Conservation (phyloP, 2,329 filamentous ascomycete genomes). For the Cladosporium austrohemisphaericum region DNA sequence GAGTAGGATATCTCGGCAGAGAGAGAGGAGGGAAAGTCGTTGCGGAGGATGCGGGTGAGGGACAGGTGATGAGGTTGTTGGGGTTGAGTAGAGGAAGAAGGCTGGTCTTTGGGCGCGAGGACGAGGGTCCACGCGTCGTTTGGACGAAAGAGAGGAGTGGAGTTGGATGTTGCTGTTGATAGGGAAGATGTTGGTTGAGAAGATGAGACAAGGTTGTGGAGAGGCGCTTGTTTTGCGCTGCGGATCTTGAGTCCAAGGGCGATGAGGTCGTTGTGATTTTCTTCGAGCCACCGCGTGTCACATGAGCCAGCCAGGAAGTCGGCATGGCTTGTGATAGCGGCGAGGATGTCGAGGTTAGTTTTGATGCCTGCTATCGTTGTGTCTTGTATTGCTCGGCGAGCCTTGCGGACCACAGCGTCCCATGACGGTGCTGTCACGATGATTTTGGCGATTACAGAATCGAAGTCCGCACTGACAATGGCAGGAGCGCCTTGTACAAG, state of each 20-base stretch:
- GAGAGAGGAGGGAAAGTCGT: conserved; percentile 57
- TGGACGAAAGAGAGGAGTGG: conserved; percentile 21
- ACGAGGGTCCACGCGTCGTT: conserved; percentile 25
- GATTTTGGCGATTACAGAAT: conserved; percentile 58
- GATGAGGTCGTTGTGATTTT: conserved; percentile 43
- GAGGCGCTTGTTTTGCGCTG: conserved; percentile 20
- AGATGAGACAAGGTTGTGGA: conserved; percentile 10
- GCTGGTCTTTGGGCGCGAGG: conserved; percentile 12
- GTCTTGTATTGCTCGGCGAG: conserved; percentile 53
- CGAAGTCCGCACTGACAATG: conserved; percentile 54
- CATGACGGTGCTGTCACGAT: conserved; percentile 55
- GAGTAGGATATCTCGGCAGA: conserved; percentile 51
- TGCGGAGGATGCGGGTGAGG: conserved; percentile 52
- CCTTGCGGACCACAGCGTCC: conserved; percentile 52
- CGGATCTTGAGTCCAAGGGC: conserved; percentile 18
- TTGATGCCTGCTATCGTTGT: conserved; percentile 54
- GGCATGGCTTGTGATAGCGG: conserved; percentile 50
- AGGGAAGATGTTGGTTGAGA: conserved; percentile 24
- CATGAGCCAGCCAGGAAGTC: conserved; percentile 49
- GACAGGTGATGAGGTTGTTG: conserved; percentile 49
- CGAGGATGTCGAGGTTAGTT: conserved; percentile 55
- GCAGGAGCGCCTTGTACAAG: conserved; percentile 42
- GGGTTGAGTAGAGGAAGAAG: neutral
- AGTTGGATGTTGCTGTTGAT: conserved; percentile 23
- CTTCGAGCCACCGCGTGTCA: conserved; percentile 58